Conservation (phyloP, 1,284 basidiomycete genomes). For the Sporisorium exsertum region DNA sequence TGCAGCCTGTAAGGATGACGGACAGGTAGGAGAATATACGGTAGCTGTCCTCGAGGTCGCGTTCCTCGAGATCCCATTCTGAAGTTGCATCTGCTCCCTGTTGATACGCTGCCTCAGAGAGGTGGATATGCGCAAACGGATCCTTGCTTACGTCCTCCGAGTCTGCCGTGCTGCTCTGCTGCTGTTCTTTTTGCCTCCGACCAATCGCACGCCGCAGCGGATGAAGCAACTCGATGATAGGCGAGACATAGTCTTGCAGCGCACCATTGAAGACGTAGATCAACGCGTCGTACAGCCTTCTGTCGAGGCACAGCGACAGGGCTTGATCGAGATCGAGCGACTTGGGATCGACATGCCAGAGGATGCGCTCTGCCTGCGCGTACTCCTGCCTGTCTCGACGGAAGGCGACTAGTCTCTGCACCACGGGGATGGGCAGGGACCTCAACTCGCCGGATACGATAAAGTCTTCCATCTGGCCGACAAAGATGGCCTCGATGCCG, state of each 20-base stretch:
- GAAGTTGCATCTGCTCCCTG: not conserved
- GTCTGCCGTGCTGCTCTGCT: not conserved
- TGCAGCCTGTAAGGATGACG: conserved; percentile 82
- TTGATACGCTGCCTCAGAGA: conserved; percentile 8
- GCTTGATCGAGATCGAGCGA: conserved; percentile 95
- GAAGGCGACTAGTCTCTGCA: conserved; percentile 83
- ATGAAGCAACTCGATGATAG: conserved; percentile 80
- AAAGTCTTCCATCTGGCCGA: conserved; percentile 84
- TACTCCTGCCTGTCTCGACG: conserved; percentile 81
- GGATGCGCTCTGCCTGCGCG: conserved; percentile 84
- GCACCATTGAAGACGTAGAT: conserved; percentile 93
- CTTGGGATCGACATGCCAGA: conserved; percentile 94
- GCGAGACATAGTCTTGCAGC: conserved; percentile 87
- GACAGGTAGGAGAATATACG: conserved; percentile 94
- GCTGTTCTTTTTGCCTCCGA: conserved; percentile 3
- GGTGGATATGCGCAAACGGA: conserved; percentile 32
- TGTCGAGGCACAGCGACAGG: conserved; percentile 83
- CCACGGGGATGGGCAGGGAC: conserved; percentile 82
- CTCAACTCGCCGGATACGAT: conserved; percentile 81
- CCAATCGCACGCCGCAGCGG: conserved; percentile 54
- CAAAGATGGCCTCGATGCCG: conserved; percentile 88
- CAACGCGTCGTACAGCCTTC: conserved; percentile 90
- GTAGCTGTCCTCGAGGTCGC: conserved; percentile 77
- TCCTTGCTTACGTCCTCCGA: conserved; percentile 12
- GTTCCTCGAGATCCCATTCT: conserved; percentile 38